These are phyloP conservation scores for Neurospora hispaniola DNA, from an alignment of 495 filamentous ascomycete genomes.

Conservation along the genomic window DNA sequence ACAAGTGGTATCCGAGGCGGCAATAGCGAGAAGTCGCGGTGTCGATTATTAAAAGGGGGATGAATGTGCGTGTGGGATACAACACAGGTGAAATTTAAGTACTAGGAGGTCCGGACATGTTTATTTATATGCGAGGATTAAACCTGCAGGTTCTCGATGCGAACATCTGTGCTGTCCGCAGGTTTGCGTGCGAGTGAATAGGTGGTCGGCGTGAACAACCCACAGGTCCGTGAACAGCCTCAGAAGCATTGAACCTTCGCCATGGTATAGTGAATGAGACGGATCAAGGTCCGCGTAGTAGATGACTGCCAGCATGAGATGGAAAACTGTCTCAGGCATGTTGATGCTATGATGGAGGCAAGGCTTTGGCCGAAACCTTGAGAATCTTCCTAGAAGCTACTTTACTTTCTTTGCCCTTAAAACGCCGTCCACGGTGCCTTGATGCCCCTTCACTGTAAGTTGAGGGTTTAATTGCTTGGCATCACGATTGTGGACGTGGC, in stretches of 20 bases:
- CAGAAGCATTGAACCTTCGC: background rate
- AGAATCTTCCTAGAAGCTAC: background rate
- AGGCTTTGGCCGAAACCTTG: background rate
- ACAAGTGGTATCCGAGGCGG: background rate
- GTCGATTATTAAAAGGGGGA: background rate
- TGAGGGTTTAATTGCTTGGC: no score
- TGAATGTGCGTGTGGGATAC: background rate
- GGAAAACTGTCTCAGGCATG: background rate
- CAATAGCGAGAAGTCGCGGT: background rate
- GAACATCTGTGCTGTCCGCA: background rate
- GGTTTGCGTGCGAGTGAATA: background rate
- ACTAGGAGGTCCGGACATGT: no score
- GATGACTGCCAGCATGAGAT: background rate
- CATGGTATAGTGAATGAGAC: background rate
- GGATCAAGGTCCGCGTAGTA: background rate
- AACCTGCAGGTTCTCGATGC: background rate
- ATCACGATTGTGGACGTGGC: no score
- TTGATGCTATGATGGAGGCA: background rate
- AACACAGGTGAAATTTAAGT: no score
- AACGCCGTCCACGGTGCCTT: background rate
- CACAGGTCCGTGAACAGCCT: background rate
- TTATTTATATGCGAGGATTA: no score
- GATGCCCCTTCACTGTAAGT: no score
- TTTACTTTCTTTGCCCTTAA: background rate
- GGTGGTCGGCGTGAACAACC: background rate